phyloP scores from a whole-genome alignment of 2,329 filamentous ascomycete genomes.

The Celoporthe dispersa region DNA sequence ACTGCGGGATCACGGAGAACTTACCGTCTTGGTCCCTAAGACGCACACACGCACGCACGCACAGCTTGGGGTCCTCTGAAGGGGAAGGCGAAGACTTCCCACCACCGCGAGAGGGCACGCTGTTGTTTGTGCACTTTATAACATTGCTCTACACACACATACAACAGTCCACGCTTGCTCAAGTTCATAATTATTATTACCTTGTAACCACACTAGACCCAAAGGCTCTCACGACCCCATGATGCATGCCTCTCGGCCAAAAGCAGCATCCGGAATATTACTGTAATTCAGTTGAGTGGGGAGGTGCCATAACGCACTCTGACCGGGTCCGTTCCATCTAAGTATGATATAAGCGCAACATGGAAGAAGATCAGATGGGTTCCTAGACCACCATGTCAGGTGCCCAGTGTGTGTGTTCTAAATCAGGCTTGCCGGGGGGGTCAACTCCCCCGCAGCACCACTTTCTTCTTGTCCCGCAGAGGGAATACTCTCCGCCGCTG shows the following conservation, averaged over 20 bases:
- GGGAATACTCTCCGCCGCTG: background rate
- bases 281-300: background rate
- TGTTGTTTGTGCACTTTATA: background rate
- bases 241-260: background rate
- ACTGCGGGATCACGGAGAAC: background rate
- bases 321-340: background rate
- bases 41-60: background rate
- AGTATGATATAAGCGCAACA: background rate
- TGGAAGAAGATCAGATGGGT: background rate
- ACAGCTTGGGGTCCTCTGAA: too few relatives aligned
- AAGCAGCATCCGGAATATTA: background rate
- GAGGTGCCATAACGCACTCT: background rate
- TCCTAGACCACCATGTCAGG: background rate
- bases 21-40: background rate
- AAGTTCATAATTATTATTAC: background rate
- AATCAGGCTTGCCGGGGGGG: background rate
- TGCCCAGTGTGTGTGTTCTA: background rate
- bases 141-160: background rate
- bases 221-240: background rate
- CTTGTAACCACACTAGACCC: too few relatives aligned
- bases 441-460: background rate
- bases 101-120: background rate
- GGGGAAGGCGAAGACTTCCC: too few relatives aligned
- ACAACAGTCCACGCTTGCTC: too few relatives aligned
- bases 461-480: background rate